A percentile compares a stretch with the other conserved stretches of the same genome.
These are phyloP conservation scores for Groenewaldozyma tartarivorans DNA, from an alignment of 805 yeast genomes.

Conservation along the genomic window DNA sequence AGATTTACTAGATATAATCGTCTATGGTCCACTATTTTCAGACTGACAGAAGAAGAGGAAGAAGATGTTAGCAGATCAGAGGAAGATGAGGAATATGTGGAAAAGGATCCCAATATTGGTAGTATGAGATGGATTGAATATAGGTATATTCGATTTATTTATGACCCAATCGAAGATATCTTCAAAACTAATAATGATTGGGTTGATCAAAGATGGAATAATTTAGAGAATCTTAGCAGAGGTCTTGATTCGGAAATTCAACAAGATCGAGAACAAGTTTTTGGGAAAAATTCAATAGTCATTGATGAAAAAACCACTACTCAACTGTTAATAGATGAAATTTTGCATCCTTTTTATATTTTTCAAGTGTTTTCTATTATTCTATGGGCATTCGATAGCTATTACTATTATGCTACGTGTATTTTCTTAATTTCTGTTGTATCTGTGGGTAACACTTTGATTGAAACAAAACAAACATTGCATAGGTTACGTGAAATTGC, in stretches of 20 bases:
- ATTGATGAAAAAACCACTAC: constrained; percentile 61
- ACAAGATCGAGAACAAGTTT: constrained; percentile 61
- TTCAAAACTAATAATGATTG: constrained; percentile 78
- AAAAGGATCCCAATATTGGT: constrained; percentile 56
- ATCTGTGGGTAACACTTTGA: constrained; percentile 67
- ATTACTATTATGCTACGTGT: constrained; percentile 89
- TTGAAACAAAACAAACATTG: constrained; percentile 78
- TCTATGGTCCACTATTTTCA: constrained; percentile 59
- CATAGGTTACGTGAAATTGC: constrained; percentile 66
- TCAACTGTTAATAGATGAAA: constrained; percentile 72
- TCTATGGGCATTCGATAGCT: constrained; percentile 86
- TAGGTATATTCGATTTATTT: constrained; percentile 73
- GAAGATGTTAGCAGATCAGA: background rate
- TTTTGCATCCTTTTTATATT: constrained; percentile 88
- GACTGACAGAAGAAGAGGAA: constrained; percentile 16
- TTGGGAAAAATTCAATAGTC: constrained; percentile 68
- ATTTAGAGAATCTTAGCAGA: constrained; percentile 35
- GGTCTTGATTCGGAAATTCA: constrained; percentile 67
- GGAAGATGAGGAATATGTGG: constrained; percentile 7
- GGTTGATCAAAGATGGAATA: constrained; percentile 75
- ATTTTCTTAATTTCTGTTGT: constrained; percentile 77
- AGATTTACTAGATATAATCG: constrained; percentile 56
- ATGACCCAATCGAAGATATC: constrained; percentile 79
- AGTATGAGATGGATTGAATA: constrained; percentile 63
- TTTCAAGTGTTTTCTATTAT: constrained; percentile 89